Base-by-base conservation (phyloP, 306 rosid genomes). In the Cucumis sativus region DNA sequence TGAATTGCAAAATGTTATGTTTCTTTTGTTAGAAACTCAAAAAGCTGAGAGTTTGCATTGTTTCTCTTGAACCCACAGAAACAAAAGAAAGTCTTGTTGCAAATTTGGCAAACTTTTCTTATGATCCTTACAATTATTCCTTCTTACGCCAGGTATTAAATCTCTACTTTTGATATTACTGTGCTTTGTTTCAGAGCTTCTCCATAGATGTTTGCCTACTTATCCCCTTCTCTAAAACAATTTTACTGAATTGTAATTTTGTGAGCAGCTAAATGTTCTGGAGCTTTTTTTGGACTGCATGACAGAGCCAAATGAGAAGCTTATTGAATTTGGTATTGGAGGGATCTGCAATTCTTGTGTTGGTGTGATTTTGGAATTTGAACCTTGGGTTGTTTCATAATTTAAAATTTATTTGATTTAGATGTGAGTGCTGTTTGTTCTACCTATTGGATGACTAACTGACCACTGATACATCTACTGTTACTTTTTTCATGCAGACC, bases 241-340 rank as follows among this genome's bases (percentile, higher is more conserved):
- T 68, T 43, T 68, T 21, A 45, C 37, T 43, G 55, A 43, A 68
- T 37, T 62, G 40, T 49, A 68, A 68, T 78, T 62, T 72, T 41
- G 17, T 77, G 63, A 59, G 77, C 90, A 93, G 98, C 96, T 91
- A 74, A 93, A 91, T 79, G 91, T 90, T 83, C 72, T 94, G 87
- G 98, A 91, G 79, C 96, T 94, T 77, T 91, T 94, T 77, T 81
- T 94, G 76, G 94, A 90, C 87, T 94, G 97, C 89, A 75, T 91
- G 52, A 90, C 91, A 0, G 97, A 94, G 80, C 91, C 96, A 57
- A 91, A 88, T 76, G 98, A 94, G 84, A 94, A 86, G 84, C 95
- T 94, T 83, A 91, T 94, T 73, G 98, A 91, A 81, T 92, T 91
- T 15, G 94, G 97, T 41, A 55, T 87, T 52, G 97, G 96, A 70